Base-by-base conservation (phyloP, 2,329 filamentous ascomycete species). In the Arthrinium puccinioides region DNA sequence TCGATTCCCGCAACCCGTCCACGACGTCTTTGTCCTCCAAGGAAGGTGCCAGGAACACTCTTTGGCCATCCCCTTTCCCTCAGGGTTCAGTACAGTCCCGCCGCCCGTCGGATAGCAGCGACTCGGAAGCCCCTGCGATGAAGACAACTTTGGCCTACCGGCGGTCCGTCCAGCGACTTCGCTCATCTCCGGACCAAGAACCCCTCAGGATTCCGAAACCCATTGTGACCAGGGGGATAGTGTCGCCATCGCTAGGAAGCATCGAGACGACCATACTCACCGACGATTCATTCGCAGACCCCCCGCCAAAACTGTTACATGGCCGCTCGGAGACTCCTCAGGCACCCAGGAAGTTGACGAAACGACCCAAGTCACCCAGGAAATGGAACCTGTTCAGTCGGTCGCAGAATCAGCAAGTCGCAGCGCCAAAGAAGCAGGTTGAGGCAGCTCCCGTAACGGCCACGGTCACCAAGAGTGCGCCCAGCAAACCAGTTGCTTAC, bases 311-410 rank as follows among this genome's bases (percentile, higher is more conserved):
- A 25, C 46, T 53, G 1, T 54, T 56, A 6, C 56, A 51, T 8
- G 59, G 59, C 4, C 51, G 54, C 6, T 40, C 53, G 9, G 46
- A 53, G 18, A 35, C 55, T 44, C 51, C 44, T 16, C 45, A 51
- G 15, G 53, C 50, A 21, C 60, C 72, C 0, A 79, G 70, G 55
- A 81, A 79, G 53, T 55, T 76, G 16, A 64, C 67, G 16, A 80
- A 78, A 53, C 65, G 67, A 37, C 53, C 68, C 2, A 70, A 65
- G 29, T 76, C 73, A 19, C 75, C 76, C 18, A 67, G 72, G 7
- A 79, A 72, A 46, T 82, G 78, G 78, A 81, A 79, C 44, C 53
- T 81, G 10, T 82, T 82, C 46, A 68, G 76, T 33, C 66, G 75
- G 32, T 72, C 72, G 0, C 70, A 75, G 21, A 66, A 56, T 24